Evolutionary conservation across 1,139 yeast species (phyloP), one percentile per base, ranked within the genome.

Genomic region (Pichia sp.): DNA sequence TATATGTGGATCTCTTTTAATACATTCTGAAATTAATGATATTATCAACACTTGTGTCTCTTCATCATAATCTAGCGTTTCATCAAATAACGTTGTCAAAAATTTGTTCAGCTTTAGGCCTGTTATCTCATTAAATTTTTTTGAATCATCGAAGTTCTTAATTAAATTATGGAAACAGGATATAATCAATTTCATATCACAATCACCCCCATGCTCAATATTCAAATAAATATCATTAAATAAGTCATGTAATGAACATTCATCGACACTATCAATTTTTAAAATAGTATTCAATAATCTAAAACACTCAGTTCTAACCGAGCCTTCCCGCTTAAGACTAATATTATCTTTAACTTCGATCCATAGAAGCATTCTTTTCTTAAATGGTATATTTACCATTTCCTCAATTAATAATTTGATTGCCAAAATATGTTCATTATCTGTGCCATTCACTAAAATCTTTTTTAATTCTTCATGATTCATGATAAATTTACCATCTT

Each of bases 291-390:
- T 64, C 63, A 85, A 65, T 41, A 87, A 67, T 23, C 70, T 63
- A 27, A 86, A 62, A 0, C 81, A 82, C 1, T 77, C 74, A 37
- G 76, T 65, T 42, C 95, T 70, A 24, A 77, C 73, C 2, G 69
- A 58, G 4, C 70, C 66, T 37, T 70, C 69, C 13, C 70, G 63
- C 15, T 66, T 66, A 0, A 69, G 62, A 9, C 71, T 70, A 44
- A 85, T 72, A 64, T 84, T 67, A 49, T 76, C 80, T 54, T 79
- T 68, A 0, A 83, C 82, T 48, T 80, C 67, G 59, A 82, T 80
- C 96, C 96, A 87, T 4, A 86, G 73, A 56, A 85, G 90, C 0
- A 85, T 82, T 6, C 85, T 71, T 3, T 84, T 76, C 0, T 83
- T 72, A 3, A 81, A 73, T 9, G 82, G 70, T 46, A 73, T 74